Evolutionary conservation across 768 basidiomycete genomes (phyloP), one percentile per base, ranked within the genome.

Genomic region (Leccinum imitatum): DNA sequence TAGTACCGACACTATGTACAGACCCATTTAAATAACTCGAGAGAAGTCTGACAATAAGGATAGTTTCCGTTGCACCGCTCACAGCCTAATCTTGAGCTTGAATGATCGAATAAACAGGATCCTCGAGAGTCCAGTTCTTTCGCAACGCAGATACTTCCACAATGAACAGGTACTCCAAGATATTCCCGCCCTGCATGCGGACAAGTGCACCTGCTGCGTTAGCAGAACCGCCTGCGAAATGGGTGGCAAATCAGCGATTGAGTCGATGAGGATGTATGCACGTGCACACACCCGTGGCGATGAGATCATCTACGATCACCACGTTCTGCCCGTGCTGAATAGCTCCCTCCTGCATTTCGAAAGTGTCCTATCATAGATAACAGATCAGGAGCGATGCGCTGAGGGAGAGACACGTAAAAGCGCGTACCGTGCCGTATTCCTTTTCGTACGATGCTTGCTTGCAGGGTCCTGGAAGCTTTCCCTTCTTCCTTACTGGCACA

Each of bases 121-220:
- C 94, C 31, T 73, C 64, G 6, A 73, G 17, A 68, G 93, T 84
- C 63, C 98, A 84, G 75, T 90, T 87, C 63, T 85, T 80, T 66
- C 90, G 87, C 67, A 94, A 79, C 77, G 89, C 87, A 58, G 82
- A 72, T 61, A 93, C 71, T 64, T 95, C 92, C 62, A 97, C 87
- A 74, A 98, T 87, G 79, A 99, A 99, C 64, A 99, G 78, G 77
- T 98, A 97, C 75, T 97, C 92, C 39, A 96, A 73, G 30, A 90
- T 89, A 65, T 87, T 88, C 53, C 90, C 95, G 19, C 94, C 93
- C 63, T 85, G 82, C 77, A 89, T 85, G 30, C 83, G 76, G 57
- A 98, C 86, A 35, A 99, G 89, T 66, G 95, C 84, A 53, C 94
- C 95, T 4, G 96, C 95, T 4, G 95, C 95, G 61, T 84, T 85